phyloP scores from a whole-genome alignment of 1,284 basidiomycete genomes.

The Ustilago tritici region DNA sequence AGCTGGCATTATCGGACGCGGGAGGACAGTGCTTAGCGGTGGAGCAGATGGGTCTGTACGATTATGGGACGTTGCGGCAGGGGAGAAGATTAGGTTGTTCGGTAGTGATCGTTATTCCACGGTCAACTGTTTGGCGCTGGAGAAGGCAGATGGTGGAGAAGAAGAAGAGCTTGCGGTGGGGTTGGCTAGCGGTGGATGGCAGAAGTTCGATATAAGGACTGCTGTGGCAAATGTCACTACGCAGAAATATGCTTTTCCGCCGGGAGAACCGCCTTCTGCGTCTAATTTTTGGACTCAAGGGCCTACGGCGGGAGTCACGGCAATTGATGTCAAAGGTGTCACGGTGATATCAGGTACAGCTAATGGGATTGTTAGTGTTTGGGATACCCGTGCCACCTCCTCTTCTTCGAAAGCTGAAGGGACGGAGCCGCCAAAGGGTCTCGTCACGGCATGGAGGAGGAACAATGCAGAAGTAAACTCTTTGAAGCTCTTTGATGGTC shows the following conservation, averaged over 20 bases:
- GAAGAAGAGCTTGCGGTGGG: conserved; percentile 71
- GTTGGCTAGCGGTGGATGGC: conserved; percentile 75
- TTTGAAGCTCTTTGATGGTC: conserved; percentile 1
- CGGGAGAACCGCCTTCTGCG: conserved; percentile 56
- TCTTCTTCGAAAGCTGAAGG: neutral
- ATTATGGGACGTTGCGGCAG: conserved; percentile 79
- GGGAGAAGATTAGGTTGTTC: conserved; percentile 70
- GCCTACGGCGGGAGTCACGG: conserved; percentile 63
- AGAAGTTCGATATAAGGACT: conserved; percentile 75
- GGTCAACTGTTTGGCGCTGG: conserved; percentile 72
- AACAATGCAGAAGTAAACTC: conserved; percentile 38
- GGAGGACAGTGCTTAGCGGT: conserved; percentile 75
- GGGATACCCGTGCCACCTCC: conserved; percentile 72
- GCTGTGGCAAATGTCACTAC: conserved; percentile 72
- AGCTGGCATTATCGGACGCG: conserved; percentile 76
- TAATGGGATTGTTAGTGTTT: conserved; percentile 76
- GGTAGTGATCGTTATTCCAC: conserved; percentile 70
- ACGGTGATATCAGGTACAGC: conserved; percentile 77
- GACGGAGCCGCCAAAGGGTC: conserved; percentile 5
- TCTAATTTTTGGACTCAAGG: conserved; percentile 75
- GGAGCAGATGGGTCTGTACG: conserved; percentile 79
- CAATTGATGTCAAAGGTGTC: conserved; percentile 51
- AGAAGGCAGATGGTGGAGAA: conserved; percentile 10
- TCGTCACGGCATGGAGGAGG: conserved; percentile 33
- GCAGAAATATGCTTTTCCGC: conserved; percentile 66